phyloP scores from a whole-genome alignment of 805 yeast species.

The Candida jianshihensis region DNA sequence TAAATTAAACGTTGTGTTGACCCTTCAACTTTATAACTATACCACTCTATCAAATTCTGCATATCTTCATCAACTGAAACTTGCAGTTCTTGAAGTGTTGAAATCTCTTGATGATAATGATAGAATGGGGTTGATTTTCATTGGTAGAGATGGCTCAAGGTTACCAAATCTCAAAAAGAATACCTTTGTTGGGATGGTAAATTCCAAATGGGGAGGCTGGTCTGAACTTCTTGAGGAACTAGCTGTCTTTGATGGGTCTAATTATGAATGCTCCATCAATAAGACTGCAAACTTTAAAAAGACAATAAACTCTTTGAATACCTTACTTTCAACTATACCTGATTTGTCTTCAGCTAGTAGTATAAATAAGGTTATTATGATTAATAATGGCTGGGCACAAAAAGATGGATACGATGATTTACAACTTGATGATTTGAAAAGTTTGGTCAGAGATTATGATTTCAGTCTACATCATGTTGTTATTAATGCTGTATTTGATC shows the following conservation, averaged over 20 bases:
- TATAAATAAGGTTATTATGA: neutral
- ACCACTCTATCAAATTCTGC: conserved; percentile 21
- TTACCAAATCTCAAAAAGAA: conserved; percentile 29
- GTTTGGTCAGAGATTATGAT: conserved; percentile 2
- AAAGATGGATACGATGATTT: neutral
- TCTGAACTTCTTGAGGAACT: conserved; percentile 33
- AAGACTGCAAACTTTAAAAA: conserved; percentile 1
- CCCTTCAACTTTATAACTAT: conserved; percentile 34
- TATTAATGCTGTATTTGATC: conserved; percentile 6
- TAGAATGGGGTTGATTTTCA: conserved; percentile 39
- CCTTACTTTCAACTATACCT: conserved; percentile 7
- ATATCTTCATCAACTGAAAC: conserved; percentile 22
- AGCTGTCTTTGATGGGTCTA: conserved; percentile 15
- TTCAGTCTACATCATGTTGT: conserved; percentile 7
- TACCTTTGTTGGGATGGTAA: conserved; percentile 38
- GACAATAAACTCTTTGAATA: conserved; percentile 1
- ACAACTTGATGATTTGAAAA: neutral
- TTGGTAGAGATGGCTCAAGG: conserved; percentile 40
- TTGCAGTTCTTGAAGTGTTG: conserved; percentile 23
- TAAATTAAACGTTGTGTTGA: conserved; percentile 36
- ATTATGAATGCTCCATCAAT: conserved; percentile 2
- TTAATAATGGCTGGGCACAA: neutral
- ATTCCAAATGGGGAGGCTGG: conserved; percentile 44
- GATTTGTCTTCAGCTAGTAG: neutral
- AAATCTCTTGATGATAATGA: conserved; percentile 29